Conservation (phyloP, 495 filamentous ascomycete genomes). For the Hypoxylon intermedium region DNA sequence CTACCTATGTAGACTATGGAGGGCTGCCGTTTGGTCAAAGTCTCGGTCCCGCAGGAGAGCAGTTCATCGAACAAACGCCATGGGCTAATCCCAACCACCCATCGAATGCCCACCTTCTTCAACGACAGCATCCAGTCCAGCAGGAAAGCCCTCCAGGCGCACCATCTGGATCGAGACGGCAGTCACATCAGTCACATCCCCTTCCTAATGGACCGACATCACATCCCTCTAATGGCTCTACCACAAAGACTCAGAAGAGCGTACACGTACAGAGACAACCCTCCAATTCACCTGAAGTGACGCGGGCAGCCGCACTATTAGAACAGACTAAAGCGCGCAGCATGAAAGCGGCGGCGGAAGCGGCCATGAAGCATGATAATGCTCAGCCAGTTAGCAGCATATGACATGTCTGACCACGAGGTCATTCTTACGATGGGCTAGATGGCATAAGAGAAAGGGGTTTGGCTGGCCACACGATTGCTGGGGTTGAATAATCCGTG, state of each 20-base stretch:
- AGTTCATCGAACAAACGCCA: conserved; percentile 80
- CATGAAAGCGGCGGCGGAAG: conserved; percentile 34
- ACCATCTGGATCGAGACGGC: conserved; percentile 41
- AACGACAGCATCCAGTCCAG: conserved; percentile 48
- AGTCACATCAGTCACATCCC: conserved; percentile 43
- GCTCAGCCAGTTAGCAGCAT: conserved; percentile 25
- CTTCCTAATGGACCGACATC: conserved; percentile 38
- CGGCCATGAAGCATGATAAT: conserved; percentile 27
- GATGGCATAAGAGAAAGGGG: conserved; percentile 13
- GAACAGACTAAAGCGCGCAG: conserved; percentile 41
- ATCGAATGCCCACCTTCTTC: conserved; percentile 61
- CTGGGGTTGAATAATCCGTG: conserved; percentile 32
- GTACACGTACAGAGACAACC: conserved; percentile 26
- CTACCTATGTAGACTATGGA: conserved; percentile 42
- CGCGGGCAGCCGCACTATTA: conserved; percentile 39
- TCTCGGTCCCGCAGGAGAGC: conserved; percentile 74
- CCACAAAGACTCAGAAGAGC: conserved; percentile 29
- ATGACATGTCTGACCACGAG: conserved; percentile 11
- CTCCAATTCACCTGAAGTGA: conserved; percentile 42
- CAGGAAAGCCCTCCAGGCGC: conserved; percentile 38
- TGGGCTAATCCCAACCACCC: conserved; percentile 92
- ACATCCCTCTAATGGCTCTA: conserved; percentile 34
- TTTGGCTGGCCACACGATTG: conserved; percentile 1
- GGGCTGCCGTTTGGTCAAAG: conserved; percentile 48
- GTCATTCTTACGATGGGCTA: conserved; percentile 11